Conservation (phyloP, 306 rosid species). For the Cucurbita maxima region DNA sequence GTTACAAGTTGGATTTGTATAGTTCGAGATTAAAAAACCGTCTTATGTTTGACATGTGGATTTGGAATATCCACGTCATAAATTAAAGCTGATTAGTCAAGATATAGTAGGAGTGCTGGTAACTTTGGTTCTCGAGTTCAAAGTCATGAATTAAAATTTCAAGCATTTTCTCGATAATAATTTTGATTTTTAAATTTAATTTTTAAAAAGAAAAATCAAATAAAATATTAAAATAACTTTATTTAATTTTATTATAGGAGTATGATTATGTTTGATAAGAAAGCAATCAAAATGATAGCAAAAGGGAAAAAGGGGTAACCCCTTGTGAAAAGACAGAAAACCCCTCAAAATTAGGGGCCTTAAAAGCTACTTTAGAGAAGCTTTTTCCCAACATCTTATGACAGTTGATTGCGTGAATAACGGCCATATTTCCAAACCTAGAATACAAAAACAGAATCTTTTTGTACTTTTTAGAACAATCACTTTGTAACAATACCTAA, state of each 20-base stretch:
- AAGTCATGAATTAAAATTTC: too few species aligned
- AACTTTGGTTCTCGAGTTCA: too few species aligned
- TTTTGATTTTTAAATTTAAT: too few species aligned
- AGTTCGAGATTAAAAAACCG: not conserved
- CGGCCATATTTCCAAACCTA: conserved; percentile 1
- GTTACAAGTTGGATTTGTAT: not conserved
- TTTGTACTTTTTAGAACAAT: conserved; percentile 4
- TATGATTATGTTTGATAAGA: not conserved
- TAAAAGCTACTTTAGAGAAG: not conserved
- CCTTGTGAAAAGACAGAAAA: not conserved
- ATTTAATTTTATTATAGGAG: not conserved
- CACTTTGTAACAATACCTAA: not conserved
- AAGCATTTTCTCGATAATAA: too few species aligned
- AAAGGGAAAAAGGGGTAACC: not conserved
- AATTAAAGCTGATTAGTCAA: not conserved
- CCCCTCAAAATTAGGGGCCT: not conserved
- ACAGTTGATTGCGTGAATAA: conserved; percentile 2
- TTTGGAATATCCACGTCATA: not conserved
- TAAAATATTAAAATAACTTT: too few species aligned
- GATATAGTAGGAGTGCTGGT: too few species aligned
- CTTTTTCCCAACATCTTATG: not conserved
- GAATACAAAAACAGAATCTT: not conserved
- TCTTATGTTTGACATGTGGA: not conserved
- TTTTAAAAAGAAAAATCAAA: too few species aligned
- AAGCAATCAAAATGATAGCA: not conserved